Evolutionary conservation across 306 rosid genomes (phyloP).

Genomic region (Quercus parvula): DNA sequence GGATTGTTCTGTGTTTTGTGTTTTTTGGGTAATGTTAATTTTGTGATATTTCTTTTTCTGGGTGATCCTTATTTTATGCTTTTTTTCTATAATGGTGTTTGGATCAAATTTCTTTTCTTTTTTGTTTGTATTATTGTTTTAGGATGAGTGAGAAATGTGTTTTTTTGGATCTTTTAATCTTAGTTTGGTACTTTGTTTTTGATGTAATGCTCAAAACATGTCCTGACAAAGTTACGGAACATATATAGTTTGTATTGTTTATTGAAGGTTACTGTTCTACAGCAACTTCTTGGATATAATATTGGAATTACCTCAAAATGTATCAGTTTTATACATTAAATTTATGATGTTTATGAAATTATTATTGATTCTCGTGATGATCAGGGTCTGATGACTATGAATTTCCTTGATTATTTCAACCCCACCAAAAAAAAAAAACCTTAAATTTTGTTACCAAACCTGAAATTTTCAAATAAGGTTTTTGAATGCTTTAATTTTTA

Average conservation of each 20-base stretch:
- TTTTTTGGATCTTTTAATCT: slow-evolving; percentile 20
- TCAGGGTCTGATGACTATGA: slow-evolving; percentile 4
- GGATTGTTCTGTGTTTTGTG: slow-evolving; percentile 18
- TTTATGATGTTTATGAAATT: not conserved
- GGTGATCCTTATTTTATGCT: slow-evolving; percentile 24
- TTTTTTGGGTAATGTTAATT: slow-evolving; percentile 15
- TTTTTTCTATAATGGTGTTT: slow-evolving; percentile 22
- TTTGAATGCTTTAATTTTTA: not conserved
- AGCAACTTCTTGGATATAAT: slow-evolving; percentile 13
- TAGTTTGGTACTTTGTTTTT: slow-evolving; percentile 13
- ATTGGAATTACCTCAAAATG: slow-evolving; percentile 17
- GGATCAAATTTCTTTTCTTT: slow-evolving; percentile 29
- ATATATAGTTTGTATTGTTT: slow-evolving; percentile 1
- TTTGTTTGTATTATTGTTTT: not conserved
- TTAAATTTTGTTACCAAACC: not conserved
- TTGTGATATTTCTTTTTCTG: slow-evolving; percentile 10
- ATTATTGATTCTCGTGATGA: not conserved
- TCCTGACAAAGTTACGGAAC: slow-evolving; percentile 17
- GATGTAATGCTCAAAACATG: slow-evolving; percentile 22
- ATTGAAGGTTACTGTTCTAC: slow-evolving; percentile 12
- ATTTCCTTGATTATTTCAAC: not conserved
- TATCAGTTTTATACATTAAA: slow-evolving; percentile 12
- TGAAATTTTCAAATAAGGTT: not conserved
- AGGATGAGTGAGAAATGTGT: slow-evolving; percentile 8
- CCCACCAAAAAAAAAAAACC: no score